Evolutionary conservation across 192 early-diverging fungal genomes (phyloP), one percentile per base, ranked within the genome.

Genomic region (Backusella parvicylindrica): DNA sequence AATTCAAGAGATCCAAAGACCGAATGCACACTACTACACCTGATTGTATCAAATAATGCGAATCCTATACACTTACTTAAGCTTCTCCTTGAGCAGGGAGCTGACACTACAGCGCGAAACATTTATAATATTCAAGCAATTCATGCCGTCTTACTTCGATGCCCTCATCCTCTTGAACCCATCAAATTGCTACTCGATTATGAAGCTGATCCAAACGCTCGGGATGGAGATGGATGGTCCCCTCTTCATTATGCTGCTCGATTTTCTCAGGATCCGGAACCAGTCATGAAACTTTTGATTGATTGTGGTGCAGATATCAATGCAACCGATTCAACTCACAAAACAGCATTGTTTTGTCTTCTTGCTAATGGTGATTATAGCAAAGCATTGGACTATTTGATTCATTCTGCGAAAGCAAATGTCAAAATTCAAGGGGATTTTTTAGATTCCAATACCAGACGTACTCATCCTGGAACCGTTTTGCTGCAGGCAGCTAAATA

Each of bases 141-240:
- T 33, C 78, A 53, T 64, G 50, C 43, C 7, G 47, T 75, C 38
- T 75, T 50, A 33, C 66, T 69, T 43, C 75, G 56, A 32, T 81
- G 65, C n/a, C 36, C 37, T 3, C 33, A 68, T 9, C 76, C 73
- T 28, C 35, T 40, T 11, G 68, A 38, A 50, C 64, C 53, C 5
- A 38, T 71, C n/a, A 31, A 18, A 60, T 60, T 79, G 18, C 68
- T 73, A 7, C 33, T 76, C 18, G 64, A 75, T 0, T 81, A 82
- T 60, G 84, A 86, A 16, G 87, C 88, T 23, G 78, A 92, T 69
- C 65, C 83, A 43, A 89, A 93, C 79, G 75, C 86, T 23, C 79
- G 84, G 13, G 91, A 93, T 70, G 78, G 87, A 9, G 91, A 93
- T 56, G 89, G 86, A 18, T 89, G 88, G 83, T 85, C 89, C 12